Conservation (phyloP, 768 basidiomycete genomes). For the Pleurotus djamor region DNA sequence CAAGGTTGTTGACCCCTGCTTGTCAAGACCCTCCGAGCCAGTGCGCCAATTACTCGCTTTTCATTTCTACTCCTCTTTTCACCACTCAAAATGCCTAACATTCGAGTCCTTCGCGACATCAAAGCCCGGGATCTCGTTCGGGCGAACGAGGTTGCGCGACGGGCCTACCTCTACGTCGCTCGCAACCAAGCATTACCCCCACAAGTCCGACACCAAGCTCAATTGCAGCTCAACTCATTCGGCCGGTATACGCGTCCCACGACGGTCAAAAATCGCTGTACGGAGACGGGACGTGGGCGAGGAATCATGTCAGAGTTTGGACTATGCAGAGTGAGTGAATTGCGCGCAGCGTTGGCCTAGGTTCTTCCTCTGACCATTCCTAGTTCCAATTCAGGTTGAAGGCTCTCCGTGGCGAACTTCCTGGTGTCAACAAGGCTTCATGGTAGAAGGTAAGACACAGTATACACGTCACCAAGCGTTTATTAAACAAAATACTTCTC, state of each 20-base stretch:
- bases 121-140: slow-evolving; percentile 72
- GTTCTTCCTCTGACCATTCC: not conserved
- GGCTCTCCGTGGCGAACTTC: slow-evolving; percentile 77
- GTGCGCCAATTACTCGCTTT: not conserved
- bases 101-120: slow-evolving; percentile 70
- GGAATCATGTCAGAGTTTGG: slow-evolving; percentile 91
- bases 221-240: slow-evolving; percentile 89
- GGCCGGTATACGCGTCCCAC: slow-evolving; percentile 81
- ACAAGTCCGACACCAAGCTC: slow-evolving; percentile 90
- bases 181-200: slow-evolving; percentile 88
- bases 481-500: slow-evolving; percentile 3
- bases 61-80: not conserved
- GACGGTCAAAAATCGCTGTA: slow-evolving; percentile 87
- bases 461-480: not conserved
- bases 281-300: slow-evolving; percentile 80
- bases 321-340: slow-evolving; percentile 65
- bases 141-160: slow-evolving; percentile 76
- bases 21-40: not conserved
- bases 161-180: slow-evolving; percentile 92
- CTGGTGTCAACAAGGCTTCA: slow-evolving; percentile 89
- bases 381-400: slow-evolving; percentile 92
- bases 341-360: slow-evolving; percentile 9
- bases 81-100: slow-evolving; percentile 33
- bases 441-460: slow-evolving; percentile 54
- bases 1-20: slow-evolving; percentile 1